Percentiles rank a stretch among this genome's conserved stretches.
Evolutionary conservation across 1,284 basidiomycete genomes (phyloP).

Genomic region (Cerioporus squamosus): DNA sequence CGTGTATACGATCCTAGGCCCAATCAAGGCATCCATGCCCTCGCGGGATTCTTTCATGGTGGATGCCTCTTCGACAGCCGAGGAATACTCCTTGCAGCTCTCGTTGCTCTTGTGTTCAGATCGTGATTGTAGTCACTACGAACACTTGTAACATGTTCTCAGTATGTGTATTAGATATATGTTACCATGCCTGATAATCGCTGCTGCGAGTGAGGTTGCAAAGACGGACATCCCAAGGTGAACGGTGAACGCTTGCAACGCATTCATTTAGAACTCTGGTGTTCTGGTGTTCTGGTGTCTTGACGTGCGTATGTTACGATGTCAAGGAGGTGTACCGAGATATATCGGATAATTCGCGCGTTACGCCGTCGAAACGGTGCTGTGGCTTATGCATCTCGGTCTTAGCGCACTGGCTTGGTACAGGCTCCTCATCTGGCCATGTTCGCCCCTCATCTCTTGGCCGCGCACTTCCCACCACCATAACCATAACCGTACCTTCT

Average conservation of each 20-base stretch:
- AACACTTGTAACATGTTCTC: no score
- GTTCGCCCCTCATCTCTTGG: constrained; percentile 1
- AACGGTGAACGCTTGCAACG: no score
- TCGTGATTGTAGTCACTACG: no score
- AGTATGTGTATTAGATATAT: no score
- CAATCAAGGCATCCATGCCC: constrained; percentile 5
- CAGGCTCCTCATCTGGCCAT: constrained; percentile 6
- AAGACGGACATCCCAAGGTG: no score
- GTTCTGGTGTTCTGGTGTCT: no score
- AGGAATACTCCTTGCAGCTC: constrained; percentile 3
- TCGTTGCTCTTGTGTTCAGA: neutral
- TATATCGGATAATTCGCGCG: neutral
- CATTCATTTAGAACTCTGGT: no score
- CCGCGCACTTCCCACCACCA: neutral
- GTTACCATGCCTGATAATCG: no score
- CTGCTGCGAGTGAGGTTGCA: no score
- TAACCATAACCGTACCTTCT: neutral
- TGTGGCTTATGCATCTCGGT: neutral
- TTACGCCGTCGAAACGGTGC: neutral
- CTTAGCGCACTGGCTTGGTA: constrained; percentile 4
- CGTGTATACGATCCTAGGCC: neutral
- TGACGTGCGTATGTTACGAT: no score
- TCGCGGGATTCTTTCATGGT: neutral
- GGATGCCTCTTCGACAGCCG: constrained; percentile 10
- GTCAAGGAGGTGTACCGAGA: neutral